Percentiles rank a stretch among this genome's conserved stretches.
These are phyloP conservation scores for Rhizophlyctis rosea DNA, from an alignment of 192 early-diverging fungal species.

Conservation along the genomic window DNA sequence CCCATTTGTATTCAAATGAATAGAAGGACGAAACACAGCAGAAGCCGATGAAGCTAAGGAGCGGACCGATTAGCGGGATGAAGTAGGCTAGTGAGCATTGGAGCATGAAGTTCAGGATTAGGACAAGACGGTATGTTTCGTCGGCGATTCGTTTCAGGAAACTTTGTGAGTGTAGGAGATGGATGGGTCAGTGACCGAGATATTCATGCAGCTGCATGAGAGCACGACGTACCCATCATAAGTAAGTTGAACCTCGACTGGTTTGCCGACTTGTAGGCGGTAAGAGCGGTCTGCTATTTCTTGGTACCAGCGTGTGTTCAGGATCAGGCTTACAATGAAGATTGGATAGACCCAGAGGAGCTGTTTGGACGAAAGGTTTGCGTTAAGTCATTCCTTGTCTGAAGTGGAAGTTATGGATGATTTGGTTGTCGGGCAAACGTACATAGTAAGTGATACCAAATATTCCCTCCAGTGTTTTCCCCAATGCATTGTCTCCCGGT, in stretches of 20 bases:
- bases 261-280: conserved; percentile 40
- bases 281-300: conserved; percentile 52
- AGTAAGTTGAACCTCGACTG: conserved; percentile 21
- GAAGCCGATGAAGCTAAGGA: conserved; percentile 40
- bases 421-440: conserved; percentile 2
- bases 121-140: conserved; percentile 45
- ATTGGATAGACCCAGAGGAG: conserved; percentile 60
- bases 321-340: conserved; percentile 45
- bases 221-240: conserved; percentile 27
- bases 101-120: conserved; percentile 46
- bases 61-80: conserved; percentile 40
- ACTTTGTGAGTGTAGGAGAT: conserved; percentile 7
- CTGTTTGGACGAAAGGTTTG: too few species aligned
- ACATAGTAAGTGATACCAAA: conserved; percentile 14
- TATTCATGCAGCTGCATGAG: background rate
- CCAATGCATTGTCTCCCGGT: background rate
- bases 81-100: conserved; percentile 26
- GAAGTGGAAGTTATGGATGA: too few species aligned
- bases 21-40: conserved; percentile 44
- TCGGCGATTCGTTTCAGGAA: conserved; percentile 31
- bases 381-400: too few species aligned
- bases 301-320: conserved; percentile 57
- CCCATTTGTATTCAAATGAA: conserved; percentile 59
- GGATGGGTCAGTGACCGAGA: background rate
- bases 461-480: conserved; percentile 5